phyloP scores from a whole-genome alignment of 768 basidiomycete genomes.

The Tricholoma sp. region DNA sequence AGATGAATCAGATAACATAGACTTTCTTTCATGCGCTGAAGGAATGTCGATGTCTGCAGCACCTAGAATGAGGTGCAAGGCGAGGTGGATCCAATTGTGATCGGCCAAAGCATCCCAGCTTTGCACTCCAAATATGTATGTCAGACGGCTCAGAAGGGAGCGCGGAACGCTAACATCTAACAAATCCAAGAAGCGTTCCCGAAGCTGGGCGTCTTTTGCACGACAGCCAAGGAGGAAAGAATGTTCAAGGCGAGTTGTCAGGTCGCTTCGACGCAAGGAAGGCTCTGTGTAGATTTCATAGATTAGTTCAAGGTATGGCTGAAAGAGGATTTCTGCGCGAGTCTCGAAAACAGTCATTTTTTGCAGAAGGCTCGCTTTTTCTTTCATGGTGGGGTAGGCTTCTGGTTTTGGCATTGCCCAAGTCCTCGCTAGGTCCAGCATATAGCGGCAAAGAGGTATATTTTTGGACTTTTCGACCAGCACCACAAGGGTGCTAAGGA shows the following conservation, averaged over 20 bases:
- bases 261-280: slow-evolving; percentile 79
- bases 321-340: slow-evolving; percentile 74
- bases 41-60: slow-evolving; percentile 41
- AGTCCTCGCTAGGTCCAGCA: slow-evolving; percentile 79
- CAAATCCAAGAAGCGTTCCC: slow-evolving; percentile 85
- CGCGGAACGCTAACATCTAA: slow-evolving; percentile 86
- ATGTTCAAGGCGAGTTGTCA: slow-evolving; percentile 89
- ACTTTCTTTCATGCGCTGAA: slow-evolving; percentile 34
- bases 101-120: slow-evolving; percentile 93
- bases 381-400: slow-evolving; percentile 87
- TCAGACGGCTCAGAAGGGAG: slow-evolving; percentile 73
- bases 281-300: slow-evolving; percentile 94
- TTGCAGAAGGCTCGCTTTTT: slow-evolving; percentile 85
- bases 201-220: slow-evolving; percentile 69
- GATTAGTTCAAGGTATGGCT: slow-evolving; percentile 82
- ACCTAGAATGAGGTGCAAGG: slow-evolving; percentile 83
- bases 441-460: slow-evolving; percentile 68
- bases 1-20: slow-evolving; percentile 23
- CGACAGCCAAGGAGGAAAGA: slow-evolving; percentile 92
- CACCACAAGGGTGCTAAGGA: slow-evolving; percentile 71
- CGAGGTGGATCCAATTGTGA: slow-evolving; percentile 91
- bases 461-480: slow-evolving; percentile 91
- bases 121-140: slow-evolving; percentile 89
- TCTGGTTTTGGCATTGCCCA: slow-evolving; percentile 91
- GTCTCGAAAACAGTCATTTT: slow-evolving; percentile 85